These are phyloP conservation scores for Phaeosphaeriaceae sp. DNA, from an alignment of 2,329 filamentous ascomycete species.

Conservation along the genomic window DNA sequence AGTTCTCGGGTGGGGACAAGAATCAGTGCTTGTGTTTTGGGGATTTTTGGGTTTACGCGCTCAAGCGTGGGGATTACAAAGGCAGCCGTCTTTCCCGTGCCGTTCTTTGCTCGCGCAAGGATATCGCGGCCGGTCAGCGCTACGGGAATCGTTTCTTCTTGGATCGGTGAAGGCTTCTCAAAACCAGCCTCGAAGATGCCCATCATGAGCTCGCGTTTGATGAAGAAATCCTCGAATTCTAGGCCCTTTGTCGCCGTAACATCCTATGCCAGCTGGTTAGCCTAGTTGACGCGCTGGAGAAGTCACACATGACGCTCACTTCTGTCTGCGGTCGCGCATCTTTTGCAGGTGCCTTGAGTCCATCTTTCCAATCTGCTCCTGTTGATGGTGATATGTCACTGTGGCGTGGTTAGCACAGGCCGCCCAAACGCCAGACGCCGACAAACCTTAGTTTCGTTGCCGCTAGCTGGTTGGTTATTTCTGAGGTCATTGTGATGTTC, in stretches of 20 bases:
- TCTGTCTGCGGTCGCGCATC: conserved; percentile 83
- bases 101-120: conserved; percentile 95
- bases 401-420: conserved; percentile 24
- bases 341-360: conserved; percentile 72
- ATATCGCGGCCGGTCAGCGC: conserved; percentile 95
- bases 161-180: conserved; percentile 97
- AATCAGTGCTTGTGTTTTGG: conserved; percentile 95
- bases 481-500: conserved; percentile 53
- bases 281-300: not conserved
- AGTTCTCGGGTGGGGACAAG: conserved; percentile 96
- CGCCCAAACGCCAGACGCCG: conserved; percentile 1
- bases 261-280: conserved; percentile 66
- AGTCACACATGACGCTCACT: conserved; percentile 54
- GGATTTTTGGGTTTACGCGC: conserved; percentile 94
- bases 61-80: conserved; percentile 96
- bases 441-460: conserved; percentile 58
- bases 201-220: conserved; percentile 96
- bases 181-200: conserved; percentile 99
- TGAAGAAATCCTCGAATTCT: conserved; percentile 95
- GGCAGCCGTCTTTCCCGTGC: conserved; percentile 96
- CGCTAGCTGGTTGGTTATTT: conserved; percentile 64
- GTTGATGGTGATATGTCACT: conserved; percentile 56
- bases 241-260: conserved; percentile 97
- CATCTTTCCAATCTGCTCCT: conserved; percentile 75
- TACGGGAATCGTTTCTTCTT: conserved; percentile 98